Evolutionary conservation across 768 basidiomycete genomes (phyloP).

Genomic region (Panellus pusillus): DNA sequence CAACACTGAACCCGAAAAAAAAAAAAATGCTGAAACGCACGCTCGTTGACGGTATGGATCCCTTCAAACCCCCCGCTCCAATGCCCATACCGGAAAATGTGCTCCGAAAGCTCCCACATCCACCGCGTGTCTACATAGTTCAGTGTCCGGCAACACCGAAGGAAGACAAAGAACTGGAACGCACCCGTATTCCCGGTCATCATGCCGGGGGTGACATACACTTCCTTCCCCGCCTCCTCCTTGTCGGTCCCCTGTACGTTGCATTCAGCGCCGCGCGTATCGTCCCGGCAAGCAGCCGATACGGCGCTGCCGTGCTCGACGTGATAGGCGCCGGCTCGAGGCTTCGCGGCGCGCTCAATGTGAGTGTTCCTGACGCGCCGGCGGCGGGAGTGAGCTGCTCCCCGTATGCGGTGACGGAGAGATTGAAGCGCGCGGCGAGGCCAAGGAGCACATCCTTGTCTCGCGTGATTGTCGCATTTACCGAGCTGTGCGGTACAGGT

Average conservation of each 20-base stretch:
- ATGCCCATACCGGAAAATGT: constrained; percentile 51
- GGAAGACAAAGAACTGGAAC: not conserved
- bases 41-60: constrained; percentile 52
- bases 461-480: constrained; percentile 29
- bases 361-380: constrained; percentile 29
- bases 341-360: constrained; percentile 34
- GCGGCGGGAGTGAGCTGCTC: constrained; percentile 18
- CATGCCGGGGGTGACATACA: constrained; percentile 29
- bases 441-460: constrained; percentile 29
- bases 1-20: not conserved
- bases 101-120: constrained; percentile 31
- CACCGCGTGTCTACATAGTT: constrained; percentile 31
- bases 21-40: constrained; percentile 26
- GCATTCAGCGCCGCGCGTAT: constrained; percentile 38
- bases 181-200: constrained; percentile 36
- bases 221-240: not conserved
- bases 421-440: constrained; percentile 35
- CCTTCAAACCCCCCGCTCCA: constrained; percentile 24
- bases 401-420: constrained; percentile 42
- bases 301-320: constrained; percentile 27
- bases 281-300: constrained; percentile 36
- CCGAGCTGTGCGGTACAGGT: constrained; percentile 26
- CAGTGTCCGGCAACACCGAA: not conserved
- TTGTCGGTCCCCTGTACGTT: constrained; percentile 19
- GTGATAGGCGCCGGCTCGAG: constrained; percentile 50